These are phyloP conservation scores for Fragilaria radians DNA, from an alignment of 108 stramenopile species.

Conservation along the genomic window DNA sequence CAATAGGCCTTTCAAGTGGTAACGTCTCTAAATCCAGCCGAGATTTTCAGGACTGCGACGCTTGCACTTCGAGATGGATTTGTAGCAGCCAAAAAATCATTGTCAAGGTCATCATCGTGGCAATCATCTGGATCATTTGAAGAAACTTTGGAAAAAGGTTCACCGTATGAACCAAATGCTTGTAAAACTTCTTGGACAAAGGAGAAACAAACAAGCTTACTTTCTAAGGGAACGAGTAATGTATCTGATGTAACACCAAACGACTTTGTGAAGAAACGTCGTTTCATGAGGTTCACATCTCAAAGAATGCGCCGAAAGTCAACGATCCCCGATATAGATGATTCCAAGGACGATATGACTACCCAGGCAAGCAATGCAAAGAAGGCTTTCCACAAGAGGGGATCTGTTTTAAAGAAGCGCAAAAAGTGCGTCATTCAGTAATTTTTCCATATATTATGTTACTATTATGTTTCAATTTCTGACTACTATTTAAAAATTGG, in stretches of 20 bases:
- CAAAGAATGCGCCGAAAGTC: no score
- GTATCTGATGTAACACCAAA: no score
- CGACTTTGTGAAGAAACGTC: no score
- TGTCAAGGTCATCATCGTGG: slow-evolving; percentile 9
- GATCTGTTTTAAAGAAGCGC: neutral
- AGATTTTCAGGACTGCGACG: slow-evolving; percentile 29
- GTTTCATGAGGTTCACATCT: no score
- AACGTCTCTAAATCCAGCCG: slow-evolving; percentile 25
- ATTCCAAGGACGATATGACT: no score
- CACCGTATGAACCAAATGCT: no score
- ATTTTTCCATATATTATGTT: neutral
- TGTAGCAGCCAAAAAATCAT: slow-evolving; percentile 15
- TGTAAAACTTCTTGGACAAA: no score
- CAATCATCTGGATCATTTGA: neutral
- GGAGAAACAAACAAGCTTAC: no score
- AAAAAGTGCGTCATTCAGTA: neutral
- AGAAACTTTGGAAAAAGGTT: neutral
- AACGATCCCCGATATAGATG: no score
- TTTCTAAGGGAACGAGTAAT: no score
- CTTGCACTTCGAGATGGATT: slow-evolving; percentile 26
- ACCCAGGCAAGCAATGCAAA: no score
- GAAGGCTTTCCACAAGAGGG: no score
- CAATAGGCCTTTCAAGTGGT: slow-evolving; percentile 36
- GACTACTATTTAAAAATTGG: neutral
- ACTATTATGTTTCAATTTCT: neutral